phyloP scores from a whole-genome alignment of 2,329 filamentous ascomycete genomes.

The Chaetomium sp. region DNA sequence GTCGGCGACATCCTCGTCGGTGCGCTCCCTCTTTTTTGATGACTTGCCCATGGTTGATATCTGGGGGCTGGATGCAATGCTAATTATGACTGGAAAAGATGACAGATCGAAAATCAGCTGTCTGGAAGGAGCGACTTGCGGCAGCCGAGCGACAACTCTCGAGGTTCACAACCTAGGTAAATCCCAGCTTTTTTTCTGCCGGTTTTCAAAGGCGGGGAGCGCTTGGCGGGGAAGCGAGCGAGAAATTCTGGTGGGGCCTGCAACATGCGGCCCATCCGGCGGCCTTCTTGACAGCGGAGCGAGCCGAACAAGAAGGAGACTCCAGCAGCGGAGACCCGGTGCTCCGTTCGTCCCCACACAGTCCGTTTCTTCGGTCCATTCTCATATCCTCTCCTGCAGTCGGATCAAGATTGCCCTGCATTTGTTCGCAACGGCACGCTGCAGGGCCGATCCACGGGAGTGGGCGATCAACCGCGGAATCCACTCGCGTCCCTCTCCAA shows the following conservation, averaged over 20 bases:
- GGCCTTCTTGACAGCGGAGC: conserved; percentile 19
- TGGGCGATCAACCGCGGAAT: not conserved
- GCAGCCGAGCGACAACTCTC: not conserved
- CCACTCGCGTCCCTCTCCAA: not conserved
- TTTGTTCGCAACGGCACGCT: not conserved
- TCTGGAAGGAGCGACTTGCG: not conserved
- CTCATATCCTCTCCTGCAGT: not conserved
- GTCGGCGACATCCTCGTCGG: conserved; percentile 34
- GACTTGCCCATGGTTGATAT: conserved; percentile 31
- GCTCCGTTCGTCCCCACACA: conserved; percentile 10
- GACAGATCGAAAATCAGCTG: not conserved
- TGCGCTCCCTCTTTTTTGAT: conserved; percentile 35
- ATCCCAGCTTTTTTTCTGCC: conserved; percentile 32
- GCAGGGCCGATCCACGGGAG: conserved; percentile 1
- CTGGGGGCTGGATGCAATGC: not conserved
- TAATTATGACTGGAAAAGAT: not conserved
- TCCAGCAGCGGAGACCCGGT: conserved; percentile 8
- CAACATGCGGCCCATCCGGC: conserved; percentile 29
- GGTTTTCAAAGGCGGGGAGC: conserved; percentile 25
- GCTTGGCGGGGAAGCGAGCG: conserved; percentile 4
- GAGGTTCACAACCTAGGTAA: too few species aligned
- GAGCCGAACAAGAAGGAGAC: conserved; percentile 2
- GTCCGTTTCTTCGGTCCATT: not conserved
- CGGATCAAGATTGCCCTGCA: not conserved
- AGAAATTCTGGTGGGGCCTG: conserved; percentile 11